Conservation (phyloP, 2,329 filamentous ascomycete species). For the Fusarium torreyae region DNA sequence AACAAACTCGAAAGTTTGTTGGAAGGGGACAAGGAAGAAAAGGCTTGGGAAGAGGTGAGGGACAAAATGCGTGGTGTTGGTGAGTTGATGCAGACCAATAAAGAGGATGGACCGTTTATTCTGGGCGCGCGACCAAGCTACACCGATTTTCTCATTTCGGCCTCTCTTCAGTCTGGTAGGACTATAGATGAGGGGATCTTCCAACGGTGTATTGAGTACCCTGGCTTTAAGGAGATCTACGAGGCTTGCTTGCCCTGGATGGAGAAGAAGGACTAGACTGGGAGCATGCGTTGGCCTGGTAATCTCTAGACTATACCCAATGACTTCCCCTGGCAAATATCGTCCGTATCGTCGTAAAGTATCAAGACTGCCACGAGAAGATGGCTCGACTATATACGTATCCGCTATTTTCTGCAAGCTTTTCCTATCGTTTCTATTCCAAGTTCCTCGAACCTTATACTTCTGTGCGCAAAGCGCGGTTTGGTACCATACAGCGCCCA, state of each 20-base stretch:
- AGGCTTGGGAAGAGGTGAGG: neutral
- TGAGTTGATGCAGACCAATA: slow-evolving; percentile 12
- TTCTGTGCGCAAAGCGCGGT: too few relatives aligned
- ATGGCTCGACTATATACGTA: too few relatives aligned
- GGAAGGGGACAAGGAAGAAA: slow-evolving; percentile 1
- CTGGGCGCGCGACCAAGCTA: slow-evolving; percentile 14
- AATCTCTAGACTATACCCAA: neutral
- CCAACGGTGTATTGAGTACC: neutral
- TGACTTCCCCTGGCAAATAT: too few relatives aligned
- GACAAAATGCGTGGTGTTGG: slow-evolving; percentile 6
- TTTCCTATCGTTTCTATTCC: too few relatives aligned
- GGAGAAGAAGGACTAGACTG: slow-evolving; percentile 12
- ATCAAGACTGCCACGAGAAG: too few relatives aligned
- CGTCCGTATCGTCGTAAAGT: too few relatives aligned
- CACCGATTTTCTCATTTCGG: slow-evolving; percentile 25
- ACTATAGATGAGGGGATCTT: slow-evolving; percentile 20
- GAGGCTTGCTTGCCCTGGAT: slow-evolving; percentile 12
- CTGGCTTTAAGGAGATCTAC: slow-evolving; percentile 18
- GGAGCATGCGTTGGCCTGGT: neutral
- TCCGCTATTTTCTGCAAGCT: too few relatives aligned
- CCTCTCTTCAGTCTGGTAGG: slow-evolving; percentile 17
- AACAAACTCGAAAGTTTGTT: slow-evolving; percentile 16
- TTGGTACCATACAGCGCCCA: too few relatives aligned
- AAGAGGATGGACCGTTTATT: slow-evolving; percentile 1
- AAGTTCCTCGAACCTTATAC: too few relatives aligned